Evolutionary conservation across 208 protist genomes (phyloP), one percentile per base, ranked within the genome.

Genomic region (Leishmania lainsoni): DNA sequence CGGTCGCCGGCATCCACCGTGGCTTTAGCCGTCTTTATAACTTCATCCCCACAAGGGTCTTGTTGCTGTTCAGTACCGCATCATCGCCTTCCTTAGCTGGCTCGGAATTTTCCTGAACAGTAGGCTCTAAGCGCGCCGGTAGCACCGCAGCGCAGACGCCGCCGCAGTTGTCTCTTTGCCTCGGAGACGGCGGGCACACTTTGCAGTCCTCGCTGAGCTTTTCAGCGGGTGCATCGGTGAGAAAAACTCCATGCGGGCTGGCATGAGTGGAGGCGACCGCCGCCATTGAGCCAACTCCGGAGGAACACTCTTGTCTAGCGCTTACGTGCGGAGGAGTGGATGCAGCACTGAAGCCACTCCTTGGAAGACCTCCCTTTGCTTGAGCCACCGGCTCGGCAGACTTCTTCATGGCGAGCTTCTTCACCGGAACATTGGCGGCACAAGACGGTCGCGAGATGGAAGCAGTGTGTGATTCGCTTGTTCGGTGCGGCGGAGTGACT

Each of bases 1-100:
- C 76, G 8, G 88, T 91, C 3, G 83, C n/a, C 54, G 83, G 81
- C 88, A 91, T 91, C 72, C 85, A 91, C 29, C 86, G 82, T 22
- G 83, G 88, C 29, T 76, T 86, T 17, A 71, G 65, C 5, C 78
- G 76, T 3, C 32, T 68, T 8, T 77, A 82, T 29, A 48, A n/a
- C 65, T 70, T 75, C 58, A 61, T 78, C 58, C 52, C 75, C 81
- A 39, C 56, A 32, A 35, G 59, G 59, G 32, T 39, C 14, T 51
- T 54, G 42, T 39, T 61, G 42, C 4, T 4, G 35, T n/a, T n/a
- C 59, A 52, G n/a, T 70, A 65, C 12, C 75, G 58, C 26, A 68
- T 77, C 39, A 52, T n/a, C 32, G 5, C 39, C n/a, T 63, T 39
- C 35, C 52, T 29, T 8, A 51, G 5, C 9, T 35, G 8, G 54